Evolutionary conservation across 208 protist species (phyloP).

Genomic region (Angomonas desouzai): DNA sequence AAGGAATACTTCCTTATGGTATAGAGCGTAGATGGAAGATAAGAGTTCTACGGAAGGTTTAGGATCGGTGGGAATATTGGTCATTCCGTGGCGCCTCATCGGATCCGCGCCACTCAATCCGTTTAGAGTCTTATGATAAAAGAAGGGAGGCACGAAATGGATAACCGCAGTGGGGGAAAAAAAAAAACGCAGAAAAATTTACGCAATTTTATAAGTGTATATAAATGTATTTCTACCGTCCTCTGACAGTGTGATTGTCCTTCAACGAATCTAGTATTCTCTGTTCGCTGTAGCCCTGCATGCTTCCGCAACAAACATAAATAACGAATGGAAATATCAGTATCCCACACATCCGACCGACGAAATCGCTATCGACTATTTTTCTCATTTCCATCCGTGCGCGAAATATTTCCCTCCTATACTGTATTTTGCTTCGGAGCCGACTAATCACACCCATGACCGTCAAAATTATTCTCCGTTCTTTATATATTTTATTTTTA

Average conservation of each 20-base stretch:
- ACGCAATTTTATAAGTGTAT: neutral
- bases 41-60: constrained; percentile 29
- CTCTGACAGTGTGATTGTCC: neutral
- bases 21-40: constrained; percentile 59
- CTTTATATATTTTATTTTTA: no score
- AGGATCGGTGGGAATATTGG: constrained; percentile 30
- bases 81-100: constrained; percentile 32
- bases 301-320: constrained; percentile 56
- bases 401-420: constrained; percentile 48
- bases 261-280: constrained; percentile 30
- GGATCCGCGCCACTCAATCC: neutral
- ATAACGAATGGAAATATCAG: constrained; percentile 67
- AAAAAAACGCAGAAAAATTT: constrained; percentile 9
- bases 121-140: neutral
- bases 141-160: no score
- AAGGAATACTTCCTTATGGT: constrained; percentile 68
- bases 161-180: neutral
- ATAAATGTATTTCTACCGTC: neutral
- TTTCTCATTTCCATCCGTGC: constrained; percentile 59
- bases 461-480: no score
- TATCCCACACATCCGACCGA: constrained; percentile 75
- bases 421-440: constrained; percentile 23
- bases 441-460: neutral
- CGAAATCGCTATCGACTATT: constrained; percentile 58
- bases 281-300: constrained; percentile 23